Percentiles rank a stretch among this genome's conserved stretches.
Evolutionary conservation across 2,329 filamentous ascomycete species (phyloP).

Genomic region (Hymenoscyphus fructigenus): DNA sequence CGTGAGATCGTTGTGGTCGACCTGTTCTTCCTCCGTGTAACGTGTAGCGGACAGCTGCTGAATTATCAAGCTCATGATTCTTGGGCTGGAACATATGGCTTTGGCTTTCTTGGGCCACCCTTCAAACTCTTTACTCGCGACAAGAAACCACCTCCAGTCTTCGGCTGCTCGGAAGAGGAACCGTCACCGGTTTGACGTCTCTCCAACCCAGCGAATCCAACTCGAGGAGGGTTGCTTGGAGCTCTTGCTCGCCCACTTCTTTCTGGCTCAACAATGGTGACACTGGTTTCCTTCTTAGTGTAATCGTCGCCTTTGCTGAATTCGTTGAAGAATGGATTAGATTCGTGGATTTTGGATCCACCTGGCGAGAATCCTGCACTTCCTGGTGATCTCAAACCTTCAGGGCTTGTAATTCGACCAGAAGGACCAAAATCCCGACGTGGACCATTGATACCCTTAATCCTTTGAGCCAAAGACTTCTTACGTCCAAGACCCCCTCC

Average conservation of each 20-base stretch:
- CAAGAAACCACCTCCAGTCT: conserved; percentile 61
- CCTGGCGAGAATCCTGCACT: conserved; percentile 29
- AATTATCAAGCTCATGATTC: background rate
- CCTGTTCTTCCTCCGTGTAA: background rate
- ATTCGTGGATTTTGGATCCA: conserved; percentile 45
- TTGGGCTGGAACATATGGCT: background rate
- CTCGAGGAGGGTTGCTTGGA: conserved; percentile 59
- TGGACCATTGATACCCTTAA: conserved; percentile 75
- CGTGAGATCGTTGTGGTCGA: background rate
- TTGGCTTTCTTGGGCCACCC: conserved; percentile 57
- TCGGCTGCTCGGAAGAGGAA: conserved; percentile 40
- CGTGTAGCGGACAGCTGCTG: background rate
- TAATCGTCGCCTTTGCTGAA: conserved; percentile 65
- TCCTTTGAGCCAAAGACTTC: conserved; percentile 90
- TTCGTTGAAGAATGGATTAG: conserved; percentile 82
- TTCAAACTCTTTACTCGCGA: conserved; percentile 82
- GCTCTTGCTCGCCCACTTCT: conserved; percentile 42
- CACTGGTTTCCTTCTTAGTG: conserved; percentile 53
- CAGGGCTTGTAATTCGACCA: conserved; percentile 58
- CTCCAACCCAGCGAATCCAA: conserved; percentile 50
- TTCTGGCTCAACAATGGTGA: conserved; percentile 46
- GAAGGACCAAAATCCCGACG: conserved; percentile 59
- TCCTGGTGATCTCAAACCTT: conserved; percentile 41
- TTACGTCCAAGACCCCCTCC: conserved; percentile 73
- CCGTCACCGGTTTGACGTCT: conserved; percentile 57